Conservation (phyloP, 164 flowering plant species). For the Vitis rupestris region DNA sequence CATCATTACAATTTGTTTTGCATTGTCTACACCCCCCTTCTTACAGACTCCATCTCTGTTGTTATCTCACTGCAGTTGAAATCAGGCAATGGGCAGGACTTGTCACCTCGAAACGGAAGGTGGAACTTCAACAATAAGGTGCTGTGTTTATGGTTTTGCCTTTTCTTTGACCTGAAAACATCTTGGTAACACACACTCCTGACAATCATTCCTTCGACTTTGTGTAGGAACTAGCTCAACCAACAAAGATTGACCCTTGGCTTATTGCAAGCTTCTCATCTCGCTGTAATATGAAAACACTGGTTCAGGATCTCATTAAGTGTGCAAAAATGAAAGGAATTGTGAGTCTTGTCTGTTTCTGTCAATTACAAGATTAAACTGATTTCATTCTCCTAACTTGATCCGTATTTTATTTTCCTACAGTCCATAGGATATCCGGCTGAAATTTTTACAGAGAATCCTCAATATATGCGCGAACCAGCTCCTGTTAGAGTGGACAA, state of each 20-base stretch:
- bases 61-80: constrained; percentile 9
- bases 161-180: not conserved
- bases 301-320: constrained; percentile 9
- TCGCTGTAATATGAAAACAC: constrained; percentile 4
- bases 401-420: not conserved
- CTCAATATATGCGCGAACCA: not conserved
- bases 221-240: constrained; percentile 13
- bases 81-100: constrained; percentile 17
- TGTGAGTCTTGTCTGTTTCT: constrained; percentile 7
- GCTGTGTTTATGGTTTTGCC: not conserved
- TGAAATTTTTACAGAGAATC: constrained; percentile 10
- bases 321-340: constrained; percentile 18
- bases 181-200: not conserved
- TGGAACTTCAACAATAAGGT: constrained; percentile 27
- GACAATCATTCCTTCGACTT: not conserved
- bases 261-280: constrained; percentile 17
- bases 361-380: not conserved
- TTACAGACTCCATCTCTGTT: not conserved
- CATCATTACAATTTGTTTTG: not conserved
- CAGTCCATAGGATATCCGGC: constrained; percentile 3
- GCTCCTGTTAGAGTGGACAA: constrained; percentile 23
- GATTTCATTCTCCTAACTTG: not conserved
- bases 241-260: constrained; percentile 13
- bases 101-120: constrained; percentile 14
- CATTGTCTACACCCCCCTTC: not conserved